Conservation (phyloP, 306 rosid species). For the Quercus cerris region DNA sequence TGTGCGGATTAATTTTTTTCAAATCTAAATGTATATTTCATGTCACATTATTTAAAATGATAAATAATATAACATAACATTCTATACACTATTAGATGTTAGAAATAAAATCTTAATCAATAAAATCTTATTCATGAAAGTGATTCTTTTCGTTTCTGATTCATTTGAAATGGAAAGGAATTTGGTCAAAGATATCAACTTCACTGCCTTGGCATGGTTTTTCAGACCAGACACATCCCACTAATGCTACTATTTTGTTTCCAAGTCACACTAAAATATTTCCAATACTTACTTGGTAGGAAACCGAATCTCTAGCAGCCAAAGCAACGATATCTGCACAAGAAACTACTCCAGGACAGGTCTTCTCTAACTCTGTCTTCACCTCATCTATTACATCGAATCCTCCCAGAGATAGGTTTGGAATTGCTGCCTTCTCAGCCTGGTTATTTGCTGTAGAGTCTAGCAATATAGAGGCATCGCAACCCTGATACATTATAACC, state of each 20-base stretch:
- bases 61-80: too few relatives aligned
- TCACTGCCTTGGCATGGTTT: not conserved
- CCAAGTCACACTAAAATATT: not conserved
- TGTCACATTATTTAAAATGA: too few relatives aligned
- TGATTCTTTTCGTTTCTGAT: too few relatives aligned
- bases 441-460: slow-evolving; percentile 19
- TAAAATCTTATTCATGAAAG: too few relatives aligned
- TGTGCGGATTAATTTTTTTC: too few relatives aligned
- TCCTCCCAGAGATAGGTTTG: slow-evolving; percentile 26
- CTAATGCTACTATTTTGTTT: not conserved
- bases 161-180: too few relatives aligned
- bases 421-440: slow-evolving; percentile 28
- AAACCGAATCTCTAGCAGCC: slow-evolving; percentile 37
- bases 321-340: slow-evolving; percentile 44
- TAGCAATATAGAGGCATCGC: slow-evolving; percentile 38
- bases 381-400: slow-evolving; percentile 38
- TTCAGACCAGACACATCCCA: not conserved
- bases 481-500: slow-evolving; percentile 22
- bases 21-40: too few relatives aligned
- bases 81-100: too few relatives aligned
- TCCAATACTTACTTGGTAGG: slow-evolving; percentile 21
- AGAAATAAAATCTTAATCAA: too few relatives aligned
- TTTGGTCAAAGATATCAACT: too few relatives aligned
- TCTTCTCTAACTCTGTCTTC: slow-evolving; percentile 26
- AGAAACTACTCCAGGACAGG: slow-evolving; percentile 30